These are phyloP conservation scores for Geotrichum citri-aurantii DNA, from an alignment of 1,139 yeast genomes.

Conservation along the genomic window DNA sequence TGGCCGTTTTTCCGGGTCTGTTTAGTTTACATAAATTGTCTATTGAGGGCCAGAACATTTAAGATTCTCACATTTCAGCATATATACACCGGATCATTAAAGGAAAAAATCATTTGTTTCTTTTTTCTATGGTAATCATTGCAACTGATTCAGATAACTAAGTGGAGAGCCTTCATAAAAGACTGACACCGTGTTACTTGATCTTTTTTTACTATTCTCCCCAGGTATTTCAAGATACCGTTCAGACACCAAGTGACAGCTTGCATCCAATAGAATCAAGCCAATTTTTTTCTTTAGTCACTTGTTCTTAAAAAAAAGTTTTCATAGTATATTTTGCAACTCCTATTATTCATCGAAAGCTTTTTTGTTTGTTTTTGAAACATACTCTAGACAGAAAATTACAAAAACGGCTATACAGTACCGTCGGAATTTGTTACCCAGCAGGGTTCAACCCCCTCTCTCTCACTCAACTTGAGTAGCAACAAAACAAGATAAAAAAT, in stretches of 20 bases:
- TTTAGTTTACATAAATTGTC: no score
- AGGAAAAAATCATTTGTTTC: no score
- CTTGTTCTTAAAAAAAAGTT: no score
- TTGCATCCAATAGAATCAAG: not conserved
- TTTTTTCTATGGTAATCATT: no score
- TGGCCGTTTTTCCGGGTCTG: not conserved
- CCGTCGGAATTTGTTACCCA: not conserved
- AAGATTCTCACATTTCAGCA: no score
- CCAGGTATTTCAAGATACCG: not conserved
- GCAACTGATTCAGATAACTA: no score
- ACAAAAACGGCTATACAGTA: not conserved
- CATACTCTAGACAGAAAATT: not conserved
- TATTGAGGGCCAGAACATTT: no score
- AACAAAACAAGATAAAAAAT: not conserved
- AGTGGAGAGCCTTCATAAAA: no score
- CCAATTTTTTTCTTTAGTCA: not conserved
- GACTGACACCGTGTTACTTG: no score
- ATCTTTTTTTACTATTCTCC: not conserved
- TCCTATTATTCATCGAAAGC: not conserved
- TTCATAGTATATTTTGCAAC: not conserved
- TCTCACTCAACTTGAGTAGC: not conserved
- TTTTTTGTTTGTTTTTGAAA: not conserved
- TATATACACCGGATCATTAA: no score
- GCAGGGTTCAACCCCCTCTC: not conserved
- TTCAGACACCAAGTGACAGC: not conserved